Conservation (phyloP, 805 yeast species). For the Komagataella kurtzmanii region DNA sequence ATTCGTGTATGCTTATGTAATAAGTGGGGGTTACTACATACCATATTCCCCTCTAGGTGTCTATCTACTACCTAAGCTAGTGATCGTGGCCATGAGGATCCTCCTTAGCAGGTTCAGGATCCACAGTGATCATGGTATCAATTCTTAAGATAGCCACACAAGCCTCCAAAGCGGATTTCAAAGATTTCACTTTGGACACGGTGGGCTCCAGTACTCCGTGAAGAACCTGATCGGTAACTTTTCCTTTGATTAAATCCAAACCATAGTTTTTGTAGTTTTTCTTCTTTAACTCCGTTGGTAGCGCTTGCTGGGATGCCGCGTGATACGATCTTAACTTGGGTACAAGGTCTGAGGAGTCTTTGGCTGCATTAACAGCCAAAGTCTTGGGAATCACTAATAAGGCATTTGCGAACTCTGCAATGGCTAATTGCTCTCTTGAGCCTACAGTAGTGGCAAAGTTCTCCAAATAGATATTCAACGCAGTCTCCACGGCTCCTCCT, state of each 20-base stretch:
- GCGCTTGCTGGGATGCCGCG: conserved; percentile 83
- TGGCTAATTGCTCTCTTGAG: conserved; percentile 93
- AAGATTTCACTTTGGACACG: conserved; percentile 78
- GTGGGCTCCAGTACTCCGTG: conserved; percentile 95
- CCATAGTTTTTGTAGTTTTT: conserved; percentile 86
- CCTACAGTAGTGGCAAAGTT: conserved; percentile 97
- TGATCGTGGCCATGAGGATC: conserved; percentile 74
- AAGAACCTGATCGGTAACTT: conserved; percentile 71
- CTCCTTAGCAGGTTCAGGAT: conserved; percentile 88
- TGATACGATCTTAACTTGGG: conserved; percentile 95
- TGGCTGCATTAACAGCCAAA: conserved; percentile 93
- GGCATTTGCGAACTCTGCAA: conserved; percentile 92
- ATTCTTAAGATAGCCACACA: conserved; percentile 95
- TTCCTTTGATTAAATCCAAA: conserved; percentile 81
- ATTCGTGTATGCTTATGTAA: conserved; percentile 1
- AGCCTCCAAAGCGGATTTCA: conserved; percentile 95
- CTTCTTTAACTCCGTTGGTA: conserved; percentile 72
- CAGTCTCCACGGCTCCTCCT: conserved; percentile 98
- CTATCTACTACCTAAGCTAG: not conserved
- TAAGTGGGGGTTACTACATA: not conserved
- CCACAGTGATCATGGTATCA: conserved; percentile 95
- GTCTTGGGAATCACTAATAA: conserved; percentile 91
- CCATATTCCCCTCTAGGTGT: not conserved
- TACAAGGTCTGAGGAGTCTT: conserved; percentile 87
- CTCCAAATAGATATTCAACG: conserved; percentile 86